Base-by-base conservation (phyloP, 805 yeast genomes). In the Myxozyma nipponensis region DNA sequence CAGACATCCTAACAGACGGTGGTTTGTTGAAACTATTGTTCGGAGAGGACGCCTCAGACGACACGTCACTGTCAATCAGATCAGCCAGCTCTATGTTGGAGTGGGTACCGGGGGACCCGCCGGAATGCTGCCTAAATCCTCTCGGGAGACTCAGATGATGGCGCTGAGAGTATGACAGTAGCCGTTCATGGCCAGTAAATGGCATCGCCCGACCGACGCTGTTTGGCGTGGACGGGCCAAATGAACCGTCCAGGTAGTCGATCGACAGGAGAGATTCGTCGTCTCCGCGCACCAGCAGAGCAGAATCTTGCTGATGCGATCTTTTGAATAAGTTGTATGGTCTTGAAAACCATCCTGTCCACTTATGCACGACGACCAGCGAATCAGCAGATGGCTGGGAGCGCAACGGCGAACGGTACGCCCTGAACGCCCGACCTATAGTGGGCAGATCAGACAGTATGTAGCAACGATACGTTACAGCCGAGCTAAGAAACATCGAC, bases 401-500 rank as follows among this genome's bases (percentile, higher is more conserved):
- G 13, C 32, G 32, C 19, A 2, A 13, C 10, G 32, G 15, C 22
- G 42, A 39, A 13, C 32, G 42, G 7, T 15, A 13, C 13, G 28
- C 28, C 15, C 44, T 18, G 15, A 9, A n/a, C 23, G 44, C 34
- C 23, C 17, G 26, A 24, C 18, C 13, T 7, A 40, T 28, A 38
- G 42, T 42, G 19, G 28, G 25, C 28, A 45, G 21, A 25, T 44
- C 44, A 18, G 49, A 50, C 9, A 50, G n/a, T 2, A 37, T 35
- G 17, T 44, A 42, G 18, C 39, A 42, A 24, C 46, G 45, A 30
- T 47, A 52, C 22, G 56, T 47, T 10, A 52, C 39, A 4, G 56
- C 56, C 15, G 52, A 47, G 49, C 37, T 47, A 6, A 52, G 21
- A 37, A 52, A 52, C 56, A 52, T 39, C 15, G 51, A 47, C 15